Base-by-base conservation (phyloP, 1,139 yeast species). In the Geotrichum candidum region DNA sequence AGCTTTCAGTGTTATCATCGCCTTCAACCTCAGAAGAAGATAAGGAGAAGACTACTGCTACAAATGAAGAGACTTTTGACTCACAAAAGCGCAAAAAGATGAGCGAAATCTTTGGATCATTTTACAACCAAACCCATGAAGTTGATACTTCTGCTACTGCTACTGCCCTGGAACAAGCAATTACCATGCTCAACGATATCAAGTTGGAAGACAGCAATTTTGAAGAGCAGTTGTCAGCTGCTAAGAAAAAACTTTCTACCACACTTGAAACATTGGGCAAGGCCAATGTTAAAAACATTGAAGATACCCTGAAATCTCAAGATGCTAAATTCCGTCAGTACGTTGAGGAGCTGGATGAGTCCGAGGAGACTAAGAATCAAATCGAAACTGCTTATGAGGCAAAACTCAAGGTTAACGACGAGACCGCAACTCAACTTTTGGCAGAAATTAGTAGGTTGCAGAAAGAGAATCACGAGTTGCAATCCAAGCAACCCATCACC, bases 371-470 rank as follows among this genome's bases (percentile, higher is more conserved):
- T 48, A 58, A 63, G 52, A 35, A 54, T 3, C 54, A 59, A 27
- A 38, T 57, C 10, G 68, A 65, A 31, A 59, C 64, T 23, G 58
- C 66, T 2, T 68, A 64, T 54, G 65, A 63, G 25, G 67, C 69
- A n/a, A 61, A 61, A 25, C 31, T 68, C 11, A 64, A 65, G 50
- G 62, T 68, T 2, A 68, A 65, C 54, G 66, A 66, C 15, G 69
- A 69, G 41, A 69, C 71, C 2, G 66, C 69, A 31, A 61, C 64
- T 13, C 64, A 66, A 55, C 65, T 70, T 18, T 61, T 65, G 61
- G 61, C 56, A 27, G 70, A 70, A 51, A 61, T 69, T 23, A 68
- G 66, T 27, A 59, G 64, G 13, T 59, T 70, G 25, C 61, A 63
- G 15, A 56, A 54, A 18, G 67, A 67, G 22, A 65, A 65, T 53